phyloP scores from a whole-genome alignment of 768 basidiomycete species.

The Auricularia sp. region DNA sequence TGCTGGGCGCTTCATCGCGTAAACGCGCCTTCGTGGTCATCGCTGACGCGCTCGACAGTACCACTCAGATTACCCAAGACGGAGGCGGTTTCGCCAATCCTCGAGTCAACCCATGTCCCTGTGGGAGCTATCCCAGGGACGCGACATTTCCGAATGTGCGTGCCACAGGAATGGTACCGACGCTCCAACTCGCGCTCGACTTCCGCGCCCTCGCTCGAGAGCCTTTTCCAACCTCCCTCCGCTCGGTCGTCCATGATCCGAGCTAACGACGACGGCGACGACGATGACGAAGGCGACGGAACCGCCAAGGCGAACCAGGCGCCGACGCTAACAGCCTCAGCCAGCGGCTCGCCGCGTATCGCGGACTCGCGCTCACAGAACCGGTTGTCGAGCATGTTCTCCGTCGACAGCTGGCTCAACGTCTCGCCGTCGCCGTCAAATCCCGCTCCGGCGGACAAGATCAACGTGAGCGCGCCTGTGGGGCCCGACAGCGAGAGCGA shows the following conservation, averaged over 20 bases:
- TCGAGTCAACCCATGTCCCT: neutral
- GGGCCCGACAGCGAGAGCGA: neutral
- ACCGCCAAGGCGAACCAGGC: conserved; percentile 44
- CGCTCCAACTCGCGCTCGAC: conserved; percentile 48
- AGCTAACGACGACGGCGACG: conserved; percentile 30
- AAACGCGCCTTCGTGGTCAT: neutral
- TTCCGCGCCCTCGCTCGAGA: conserved; percentile 34
- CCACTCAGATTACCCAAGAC: conserved; percentile 5
- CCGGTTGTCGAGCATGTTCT: conserved; percentile 53
- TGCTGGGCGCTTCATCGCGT: too few species aligned
- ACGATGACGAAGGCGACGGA: conserved; percentile 39
- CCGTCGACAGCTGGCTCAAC: conserved; percentile 46
- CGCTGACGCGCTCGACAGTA: neutral
- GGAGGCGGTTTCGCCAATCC: conserved; percentile 4
- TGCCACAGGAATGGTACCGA: conserved; percentile 74
- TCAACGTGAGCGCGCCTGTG: conserved; percentile 64
- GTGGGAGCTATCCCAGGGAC: conserved; percentile 19
- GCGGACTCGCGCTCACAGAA: conserved; percentile 32
- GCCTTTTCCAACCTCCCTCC: neutral
- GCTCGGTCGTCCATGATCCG: neutral
- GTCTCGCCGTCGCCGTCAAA: conserved; percentile 30
- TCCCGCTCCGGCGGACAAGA: conserved; percentile 28
- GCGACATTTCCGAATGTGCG: conserved; percentile 50
- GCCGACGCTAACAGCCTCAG: conserved; percentile 6
- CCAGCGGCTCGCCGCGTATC: conserved; percentile 8